Evolutionary conservation across 176 grass and related monocot genomes (phyloP).

Genomic region (Typha latifolia): DNA sequence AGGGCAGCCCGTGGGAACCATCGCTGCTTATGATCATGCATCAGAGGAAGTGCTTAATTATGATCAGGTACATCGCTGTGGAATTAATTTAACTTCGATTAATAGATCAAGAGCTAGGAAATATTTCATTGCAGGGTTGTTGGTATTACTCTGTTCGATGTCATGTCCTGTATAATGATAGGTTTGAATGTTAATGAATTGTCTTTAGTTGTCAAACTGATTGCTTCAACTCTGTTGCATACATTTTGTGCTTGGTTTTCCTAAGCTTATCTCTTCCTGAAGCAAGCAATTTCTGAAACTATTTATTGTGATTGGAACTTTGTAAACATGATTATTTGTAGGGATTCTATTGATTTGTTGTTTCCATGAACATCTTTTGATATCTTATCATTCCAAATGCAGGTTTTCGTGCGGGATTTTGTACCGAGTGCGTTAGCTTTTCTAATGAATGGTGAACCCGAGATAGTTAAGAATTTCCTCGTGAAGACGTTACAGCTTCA

Average conservation of each 20-base stretch:
- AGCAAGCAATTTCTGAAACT: background rate
- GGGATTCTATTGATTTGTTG: background rate
- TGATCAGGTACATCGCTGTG: constrained; percentile 50
- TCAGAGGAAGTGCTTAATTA: constrained; percentile 91
- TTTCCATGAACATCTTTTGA: background rate
- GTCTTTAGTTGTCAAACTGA: background rate
- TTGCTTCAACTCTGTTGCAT: background rate
- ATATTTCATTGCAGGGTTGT: background rate
- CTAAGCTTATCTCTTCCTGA: no score
- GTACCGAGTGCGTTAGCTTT: constrained; percentile 92
- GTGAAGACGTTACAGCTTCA: constrained; percentile 75
- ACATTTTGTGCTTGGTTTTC: background rate
- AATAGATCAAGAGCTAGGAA: background rate
- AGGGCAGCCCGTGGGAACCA: constrained; percentile 59
- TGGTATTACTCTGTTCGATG: background rate
- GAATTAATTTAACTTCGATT: no score
- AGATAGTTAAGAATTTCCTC: constrained; percentile 80
- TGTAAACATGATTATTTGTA: background rate
- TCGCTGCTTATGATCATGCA: constrained; percentile 54
- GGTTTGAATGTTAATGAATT: background rate
- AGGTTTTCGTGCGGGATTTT: constrained; percentile 93
- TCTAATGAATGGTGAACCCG: constrained; percentile 84
- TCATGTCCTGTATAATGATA: background rate
- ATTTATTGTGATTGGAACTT: background rate
- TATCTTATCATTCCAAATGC: background rate